Base-by-base conservation (phyloP, 257 asterid genomes). In the Plectranthus barbatus region DNA sequence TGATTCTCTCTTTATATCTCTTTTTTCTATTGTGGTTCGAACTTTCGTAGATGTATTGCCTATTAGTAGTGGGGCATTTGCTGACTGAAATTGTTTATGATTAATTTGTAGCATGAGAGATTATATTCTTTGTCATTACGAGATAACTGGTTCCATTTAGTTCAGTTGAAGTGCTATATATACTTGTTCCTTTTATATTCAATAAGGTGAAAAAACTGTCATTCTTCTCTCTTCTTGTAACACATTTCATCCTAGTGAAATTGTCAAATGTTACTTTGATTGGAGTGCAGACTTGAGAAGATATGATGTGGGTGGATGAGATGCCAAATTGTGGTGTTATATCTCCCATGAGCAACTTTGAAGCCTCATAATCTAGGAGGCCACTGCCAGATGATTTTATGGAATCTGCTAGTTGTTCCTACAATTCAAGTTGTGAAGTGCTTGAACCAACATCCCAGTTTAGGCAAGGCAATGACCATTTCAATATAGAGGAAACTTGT, bases 381-480 rank as follows among this genome's bases (percentile, higher is more conserved):
- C 74, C 36, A 45, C 46, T 65, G 55, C 75, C 80, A 36, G 80
- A 73, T 54, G 77, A 72, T 69, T 74, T 72, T 9, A 41, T 69
- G 36, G 81, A 74, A 65, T 63, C 79, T 24, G 69, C 68, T 62
- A 72, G 76, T 72, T 72, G 59, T 48, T 73, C 79, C 37, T 6
- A 34, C 19, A 52, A 65, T 64, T 48, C 55, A 10, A 71, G 78
- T 48, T 51, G 73, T 61, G 74, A 59, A 67, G 75, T 76, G 72
- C 56, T 48, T 26, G 77, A 74, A 51, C 29, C 73, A 9, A 56
- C 75, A 48, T 51, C 64, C 57, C 83, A 50, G 56, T 45, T 68
- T 56, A 76, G 74, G 68, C 86, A 65, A 71, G 79, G 73, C 53
- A 64, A 71, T 60, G 72, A 45, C 62, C 58, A 62, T 44, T 47